Percentiles rank a stretch among this genome's conserved stretches.
Conservation (phyloP, 2,329 filamentous ascomycete genomes). For the Ophiostoma triangulosporum region DNA sequence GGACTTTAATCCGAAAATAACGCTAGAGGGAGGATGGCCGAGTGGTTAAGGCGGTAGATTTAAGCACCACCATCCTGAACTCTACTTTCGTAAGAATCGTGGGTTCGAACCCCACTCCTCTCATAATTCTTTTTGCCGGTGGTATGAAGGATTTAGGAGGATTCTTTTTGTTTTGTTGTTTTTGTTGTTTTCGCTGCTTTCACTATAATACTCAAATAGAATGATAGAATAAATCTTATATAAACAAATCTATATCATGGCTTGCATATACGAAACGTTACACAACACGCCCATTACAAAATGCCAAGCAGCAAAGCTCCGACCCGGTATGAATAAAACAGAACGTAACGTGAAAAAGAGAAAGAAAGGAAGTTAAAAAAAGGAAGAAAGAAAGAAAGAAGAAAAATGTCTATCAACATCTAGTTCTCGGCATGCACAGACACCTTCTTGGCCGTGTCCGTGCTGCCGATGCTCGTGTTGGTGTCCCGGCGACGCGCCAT, state of each 20-base stretch:
- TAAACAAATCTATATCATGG: too few species aligned
- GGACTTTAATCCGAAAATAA: neutral
- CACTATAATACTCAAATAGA: too few species aligned
- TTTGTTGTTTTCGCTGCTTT: neutral
- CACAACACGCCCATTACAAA: neutral
- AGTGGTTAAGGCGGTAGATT: constrained; percentile 5
- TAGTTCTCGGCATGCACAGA: constrained; percentile 6
- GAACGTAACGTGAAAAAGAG: neutral
- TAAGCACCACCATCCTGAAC: neutral
- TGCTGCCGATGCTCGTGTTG: constrained; percentile 46
- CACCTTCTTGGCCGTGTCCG: constrained; percentile 50
- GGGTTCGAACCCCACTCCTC: constrained; percentile 4
- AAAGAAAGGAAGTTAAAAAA: neutral
- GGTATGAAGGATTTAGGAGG: too few species aligned
- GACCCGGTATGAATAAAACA: neutral
- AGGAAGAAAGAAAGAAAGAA: neutral
- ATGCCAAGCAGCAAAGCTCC: neutral
- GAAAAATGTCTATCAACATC: neutral
- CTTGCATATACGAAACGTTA: neutral
- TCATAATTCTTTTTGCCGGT: neutral
- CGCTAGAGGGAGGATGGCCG: constrained; percentile 4
- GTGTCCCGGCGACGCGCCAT: constrained; percentile 39
- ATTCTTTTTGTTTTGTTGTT: neutral
- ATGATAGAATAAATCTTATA: too few species aligned
- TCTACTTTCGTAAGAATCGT: constrained; percentile 5